Conservation (phyloP, 73 alveolate genomes). For the Paramecium sexaurelia region DNA sequence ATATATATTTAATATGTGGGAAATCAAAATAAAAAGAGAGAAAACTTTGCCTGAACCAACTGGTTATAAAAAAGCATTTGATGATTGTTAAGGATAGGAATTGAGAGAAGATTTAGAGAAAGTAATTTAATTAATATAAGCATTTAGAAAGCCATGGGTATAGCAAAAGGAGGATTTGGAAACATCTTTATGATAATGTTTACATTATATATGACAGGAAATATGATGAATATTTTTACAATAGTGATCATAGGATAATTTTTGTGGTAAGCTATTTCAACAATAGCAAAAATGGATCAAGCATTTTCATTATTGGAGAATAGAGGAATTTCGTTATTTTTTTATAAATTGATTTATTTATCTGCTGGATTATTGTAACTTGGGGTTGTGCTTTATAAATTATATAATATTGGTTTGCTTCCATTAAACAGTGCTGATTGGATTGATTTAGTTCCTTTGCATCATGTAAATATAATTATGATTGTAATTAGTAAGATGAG, state of each 20-base stretch:
- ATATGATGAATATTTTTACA: neutral
- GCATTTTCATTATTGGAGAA: constrained; percentile 36
- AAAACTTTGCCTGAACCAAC: neutral
- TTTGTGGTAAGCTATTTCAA: neutral
- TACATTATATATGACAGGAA: constrained; percentile 34
- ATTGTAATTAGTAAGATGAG: constrained; percentile 9
- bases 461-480: neutral
- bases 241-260: constrained; percentile 32
- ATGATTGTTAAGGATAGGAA: constrained; percentile 45
- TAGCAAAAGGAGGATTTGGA: constrained; percentile 32
- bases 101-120: constrained; percentile 39
- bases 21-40: constrained; percentile 26
- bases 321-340: constrained; percentile 14
- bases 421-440: constrained; percentile 48
- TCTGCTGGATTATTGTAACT: neutral
- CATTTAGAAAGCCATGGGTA: constrained; percentile 1
- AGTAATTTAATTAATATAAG: neutral
- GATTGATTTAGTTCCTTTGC: constrained; percentile 49
- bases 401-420: constrained; percentile 8
- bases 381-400: constrained; percentile 28
- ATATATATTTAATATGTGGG: constrained; percentile 45
- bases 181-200: constrained; percentile 2
- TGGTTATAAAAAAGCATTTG: constrained; percentile 24
- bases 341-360: constrained; percentile 19
- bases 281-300: constrained; percentile 4